phyloP scores from a whole-genome alignment of 2,329 filamentous ascomycete genomes.

The Akanthomyces muscarius region DNA sequence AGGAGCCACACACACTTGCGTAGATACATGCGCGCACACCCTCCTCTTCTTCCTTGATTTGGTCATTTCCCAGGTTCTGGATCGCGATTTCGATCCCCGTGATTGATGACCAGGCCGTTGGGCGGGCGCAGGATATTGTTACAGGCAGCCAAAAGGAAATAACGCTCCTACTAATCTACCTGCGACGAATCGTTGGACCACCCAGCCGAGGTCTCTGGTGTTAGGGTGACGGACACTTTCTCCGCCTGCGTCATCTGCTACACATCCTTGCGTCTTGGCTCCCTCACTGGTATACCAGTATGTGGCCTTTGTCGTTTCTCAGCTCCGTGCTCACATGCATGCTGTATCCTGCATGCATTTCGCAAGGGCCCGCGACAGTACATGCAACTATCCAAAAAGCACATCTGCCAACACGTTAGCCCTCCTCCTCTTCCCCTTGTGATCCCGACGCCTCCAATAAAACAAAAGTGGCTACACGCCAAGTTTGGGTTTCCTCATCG shows the following conservation, averaged over 20 bases:
- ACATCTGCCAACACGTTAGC: not conserved
- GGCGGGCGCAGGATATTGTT: not conserved
- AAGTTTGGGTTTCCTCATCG: not conserved
- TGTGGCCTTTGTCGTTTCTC: not conserved
- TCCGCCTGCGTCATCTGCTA: not conserved
- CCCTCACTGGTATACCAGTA: no score
- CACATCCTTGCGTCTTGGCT: not conserved
- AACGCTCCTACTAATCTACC: not conserved
- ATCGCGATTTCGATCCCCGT: constrained; percentile 11
- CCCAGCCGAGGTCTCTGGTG: not conserved
- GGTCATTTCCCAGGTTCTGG: not conserved
- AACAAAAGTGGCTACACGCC: not conserved
- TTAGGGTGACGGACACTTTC: not conserved
- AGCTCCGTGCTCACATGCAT: constrained; percentile 10
- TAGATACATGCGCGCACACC: not conserved
- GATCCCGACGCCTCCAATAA: not conserved
- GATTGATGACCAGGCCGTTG: constrained; percentile 3
- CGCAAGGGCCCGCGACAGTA: not conserved
- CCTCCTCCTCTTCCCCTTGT: not conserved
- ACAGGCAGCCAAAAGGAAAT: not conserved
- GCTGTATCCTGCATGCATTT: constrained; percentile 1
- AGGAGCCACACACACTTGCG: not conserved
- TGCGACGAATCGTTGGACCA: not conserved
- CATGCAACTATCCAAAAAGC: not conserved
- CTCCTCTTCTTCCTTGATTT: not conserved